These are phyloP conservation scores for Gynochthodes officinalis DNA, from an alignment of 257 asterid genomes.

Conservation along the genomic window DNA sequence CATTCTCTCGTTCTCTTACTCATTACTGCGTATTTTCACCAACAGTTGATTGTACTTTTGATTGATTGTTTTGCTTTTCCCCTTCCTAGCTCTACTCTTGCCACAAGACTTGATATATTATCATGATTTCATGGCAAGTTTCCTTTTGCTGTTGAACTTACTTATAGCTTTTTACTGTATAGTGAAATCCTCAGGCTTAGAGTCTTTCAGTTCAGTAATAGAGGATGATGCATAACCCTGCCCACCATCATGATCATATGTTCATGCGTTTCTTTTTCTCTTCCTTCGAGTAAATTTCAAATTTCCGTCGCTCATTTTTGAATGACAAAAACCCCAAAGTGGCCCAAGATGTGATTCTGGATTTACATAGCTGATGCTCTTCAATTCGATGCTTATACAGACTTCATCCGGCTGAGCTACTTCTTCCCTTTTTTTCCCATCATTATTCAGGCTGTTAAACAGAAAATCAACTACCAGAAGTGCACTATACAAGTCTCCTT, in stretches of 20 bases:
- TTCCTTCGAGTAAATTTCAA: background rate
- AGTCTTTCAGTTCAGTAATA: background rate
- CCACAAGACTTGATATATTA: background rate
- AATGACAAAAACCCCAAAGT: background rate
- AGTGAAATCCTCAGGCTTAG: background rate
- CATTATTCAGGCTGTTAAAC: constrained; percentile 23
- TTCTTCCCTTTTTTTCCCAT: no score
- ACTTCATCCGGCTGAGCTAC: background rate
- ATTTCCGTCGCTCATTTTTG: background rate
- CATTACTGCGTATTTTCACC: background rate
- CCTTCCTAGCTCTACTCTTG: background rate
- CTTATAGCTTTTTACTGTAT: background rate
- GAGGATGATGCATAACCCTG: background rate
- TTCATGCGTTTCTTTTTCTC: background rate
- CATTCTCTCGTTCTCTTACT: background rate
- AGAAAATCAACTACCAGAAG: constrained; percentile 14
- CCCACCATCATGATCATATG: background rate
- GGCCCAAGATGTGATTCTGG: background rate
- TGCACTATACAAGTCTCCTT: constrained; percentile 23
- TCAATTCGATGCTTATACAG: background rate
- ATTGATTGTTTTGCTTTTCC: background rate
- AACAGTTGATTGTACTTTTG: background rate
- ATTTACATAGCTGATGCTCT: background rate
- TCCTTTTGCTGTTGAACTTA: background rate
- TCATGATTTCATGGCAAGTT: background rate